These are phyloP conservation scores for Aspergillus sergii DNA, from an alignment of 2,329 filamentous ascomycete species.

Conservation along the genomic window DNA sequence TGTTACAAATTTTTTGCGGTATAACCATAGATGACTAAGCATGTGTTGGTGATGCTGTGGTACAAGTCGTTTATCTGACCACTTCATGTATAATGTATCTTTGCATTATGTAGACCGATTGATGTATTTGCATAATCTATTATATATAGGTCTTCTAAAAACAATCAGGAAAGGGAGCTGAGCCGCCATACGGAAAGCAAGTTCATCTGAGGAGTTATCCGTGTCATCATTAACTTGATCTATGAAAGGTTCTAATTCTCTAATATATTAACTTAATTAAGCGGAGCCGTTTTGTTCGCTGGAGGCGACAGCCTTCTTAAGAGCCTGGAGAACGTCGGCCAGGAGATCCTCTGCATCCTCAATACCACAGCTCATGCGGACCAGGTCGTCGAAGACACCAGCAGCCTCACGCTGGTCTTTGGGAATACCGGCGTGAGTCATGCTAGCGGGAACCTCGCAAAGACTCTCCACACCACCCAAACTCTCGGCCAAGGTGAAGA, in stretches of 20 bases:
- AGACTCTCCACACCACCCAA: slow-evolving; percentile 91
- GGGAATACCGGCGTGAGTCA: slow-evolving; percentile 97
- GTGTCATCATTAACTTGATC: slow-evolving; percentile 13
- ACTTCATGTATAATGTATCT: background rate
- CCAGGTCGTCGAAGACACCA: slow-evolving; percentile 92
- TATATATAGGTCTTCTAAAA: background rate
- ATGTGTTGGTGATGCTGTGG: slow-evolving; percentile 1
- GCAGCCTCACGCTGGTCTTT: slow-evolving; percentile 86
- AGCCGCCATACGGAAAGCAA: background rate
- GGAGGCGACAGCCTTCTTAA: slow-evolving; percentile 71
- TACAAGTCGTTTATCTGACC: background rate
- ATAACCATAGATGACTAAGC: slow-evolving; percentile 22
- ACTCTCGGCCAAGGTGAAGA: slow-evolving; percentile 93
- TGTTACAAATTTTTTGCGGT: slow-evolving; percentile 10
- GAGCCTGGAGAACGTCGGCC: slow-evolving; percentile 77
- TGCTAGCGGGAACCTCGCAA: slow-evolving; percentile 87
- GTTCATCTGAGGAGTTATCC: background rate
- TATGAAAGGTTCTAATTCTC: slow-evolving; percentile 13
- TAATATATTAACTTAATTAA: slow-evolving; percentile 13
- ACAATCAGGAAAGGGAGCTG: background rate
- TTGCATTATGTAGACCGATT: background rate
- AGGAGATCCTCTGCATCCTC: slow-evolving; percentile 87
- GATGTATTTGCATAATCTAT: background rate
- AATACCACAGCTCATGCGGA: slow-evolving; percentile 89
- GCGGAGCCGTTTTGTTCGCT: slow-evolving; percentile 40